These are phyloP conservation scores for Oidium heveae DNA, from an alignment of 2,329 filamentous ascomycete species.

Conservation along the genomic window DNA sequence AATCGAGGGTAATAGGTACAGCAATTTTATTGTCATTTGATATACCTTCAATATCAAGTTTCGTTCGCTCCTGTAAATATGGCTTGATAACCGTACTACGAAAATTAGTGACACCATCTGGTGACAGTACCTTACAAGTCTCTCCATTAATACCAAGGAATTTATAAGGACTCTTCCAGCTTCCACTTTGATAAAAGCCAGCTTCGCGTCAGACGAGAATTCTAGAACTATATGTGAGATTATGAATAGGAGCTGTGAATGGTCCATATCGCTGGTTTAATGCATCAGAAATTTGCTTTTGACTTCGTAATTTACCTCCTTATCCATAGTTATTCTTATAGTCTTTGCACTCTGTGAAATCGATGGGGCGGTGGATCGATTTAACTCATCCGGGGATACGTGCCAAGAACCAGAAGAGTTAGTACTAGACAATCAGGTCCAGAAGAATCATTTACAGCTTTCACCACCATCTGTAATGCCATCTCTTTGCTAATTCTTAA, in stretches of 20 bases:
- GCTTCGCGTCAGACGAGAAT: not conserved
- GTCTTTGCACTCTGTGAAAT: not conserved
- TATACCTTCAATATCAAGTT: not conserved
- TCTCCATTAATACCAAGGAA: not conserved
- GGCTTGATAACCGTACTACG: not conserved
- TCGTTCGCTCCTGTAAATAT: not conserved
- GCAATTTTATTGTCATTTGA: not conserved
- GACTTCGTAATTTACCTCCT: not conserved
- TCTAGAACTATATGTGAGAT: not conserved
- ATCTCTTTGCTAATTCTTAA: conserved; percentile 1
- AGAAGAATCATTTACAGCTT: conserved; percentile 3
- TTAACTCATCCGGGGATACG: not conserved
- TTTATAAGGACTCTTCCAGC: not conserved
- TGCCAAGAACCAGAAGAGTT: not conserved
- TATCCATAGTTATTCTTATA: not conserved
- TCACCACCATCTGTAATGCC: conserved; percentile 3
- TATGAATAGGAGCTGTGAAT: not conserved
- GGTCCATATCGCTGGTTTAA: not conserved
- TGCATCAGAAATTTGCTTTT: not conserved
- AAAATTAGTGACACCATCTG: not conserved
- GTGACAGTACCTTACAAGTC: not conserved
- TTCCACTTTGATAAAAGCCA: not conserved
- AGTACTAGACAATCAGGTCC: not conserved
- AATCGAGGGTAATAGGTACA: not conserved
- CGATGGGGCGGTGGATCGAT: not conserved